These are phyloP conservation scores for Ascochyta clinopodiicola DNA, from an alignment of 2,329 filamentous ascomycete genomes.

Conservation along the genomic window DNA sequence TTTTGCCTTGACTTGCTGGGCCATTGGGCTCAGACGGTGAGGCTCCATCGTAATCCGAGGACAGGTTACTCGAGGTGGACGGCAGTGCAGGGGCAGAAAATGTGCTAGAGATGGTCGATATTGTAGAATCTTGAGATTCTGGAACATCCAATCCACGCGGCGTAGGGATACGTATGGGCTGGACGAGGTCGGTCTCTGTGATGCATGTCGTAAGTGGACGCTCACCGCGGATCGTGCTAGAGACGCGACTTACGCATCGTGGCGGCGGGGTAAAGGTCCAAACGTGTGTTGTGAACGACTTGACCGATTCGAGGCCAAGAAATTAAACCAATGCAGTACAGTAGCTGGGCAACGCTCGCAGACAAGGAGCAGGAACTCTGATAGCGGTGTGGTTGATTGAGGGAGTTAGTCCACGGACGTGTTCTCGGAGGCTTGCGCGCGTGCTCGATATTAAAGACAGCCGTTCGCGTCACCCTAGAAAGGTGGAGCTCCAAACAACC, in stretches of 20 bases:
- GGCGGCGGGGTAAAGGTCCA: conserved; percentile 26
- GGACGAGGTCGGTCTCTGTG: conserved; percentile 12
- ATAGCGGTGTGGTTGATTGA: conserved; percentile 18
- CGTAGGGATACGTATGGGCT: conserved; percentile 8
- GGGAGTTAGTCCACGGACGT: conserved; percentile 19
- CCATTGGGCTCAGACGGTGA: conserved; percentile 37
- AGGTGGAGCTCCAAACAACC: conserved; percentile 8
- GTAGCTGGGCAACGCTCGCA: conserved; percentile 3
- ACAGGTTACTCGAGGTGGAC: conserved; percentile 33
- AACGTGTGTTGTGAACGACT: conserved; percentile 17
- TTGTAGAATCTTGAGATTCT: conserved; percentile 43
- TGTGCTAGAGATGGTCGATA: conserved; percentile 43
- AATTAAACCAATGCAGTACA: background rate
- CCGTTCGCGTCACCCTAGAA: conserved; percentile 18
- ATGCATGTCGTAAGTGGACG: conserved; percentile 27
- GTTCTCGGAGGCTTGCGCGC: conserved; percentile 20
- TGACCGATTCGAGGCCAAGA: conserved; percentile 7
- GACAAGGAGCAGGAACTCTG: conserved; percentile 13
- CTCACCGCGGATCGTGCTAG: conserved; percentile 20
- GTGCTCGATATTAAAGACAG: conserved; percentile 23
- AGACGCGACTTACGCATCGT: conserved; percentile 35
- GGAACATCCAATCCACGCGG: conserved; percentile 15
- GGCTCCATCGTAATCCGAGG: conserved; percentile 39
- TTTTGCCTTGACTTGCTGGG: conserved; percentile 54
- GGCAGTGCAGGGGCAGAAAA: conserved; percentile 42